Conservation (phyloP, 2,329 filamentous ascomycete species). For the Epicoccum nigrum region DNA sequence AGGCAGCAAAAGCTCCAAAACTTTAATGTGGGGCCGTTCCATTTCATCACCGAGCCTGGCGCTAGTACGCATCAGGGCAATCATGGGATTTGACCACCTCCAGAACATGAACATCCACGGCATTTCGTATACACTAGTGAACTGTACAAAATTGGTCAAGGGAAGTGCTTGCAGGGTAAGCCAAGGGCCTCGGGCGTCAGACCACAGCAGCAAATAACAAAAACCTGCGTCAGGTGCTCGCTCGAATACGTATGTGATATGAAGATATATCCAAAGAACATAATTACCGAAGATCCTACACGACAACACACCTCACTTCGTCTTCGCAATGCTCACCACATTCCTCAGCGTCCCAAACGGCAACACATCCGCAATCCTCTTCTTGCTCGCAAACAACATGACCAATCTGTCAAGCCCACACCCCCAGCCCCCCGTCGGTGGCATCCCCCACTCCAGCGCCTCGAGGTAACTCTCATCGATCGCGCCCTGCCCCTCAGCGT, state of each 20-base stretch:
- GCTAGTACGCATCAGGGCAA: not conserved
- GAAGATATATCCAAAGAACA: no score
- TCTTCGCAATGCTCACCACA: conserved; percentile 51
- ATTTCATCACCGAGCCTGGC: not conserved
- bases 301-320: conserved; percentile 23
- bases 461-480: conserved; percentile 84
- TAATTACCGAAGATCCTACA: no score
- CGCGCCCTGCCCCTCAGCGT: conserved; percentile 45
- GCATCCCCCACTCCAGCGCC: conserved; percentile 84
- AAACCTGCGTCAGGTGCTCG: no score
- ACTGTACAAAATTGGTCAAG: no score
- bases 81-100: no score
- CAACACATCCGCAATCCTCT: conserved; percentile 83
- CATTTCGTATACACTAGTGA: no score
- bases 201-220: no score
- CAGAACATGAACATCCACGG: no score
- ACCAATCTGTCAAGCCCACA: conserved; percentile 89
- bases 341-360: conserved; percentile 83
- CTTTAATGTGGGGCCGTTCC: conserved; percentile 18
- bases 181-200: no score
- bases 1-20: conserved; percentile 26
- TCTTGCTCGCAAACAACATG: conserved; percentile 84
- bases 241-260: no score
- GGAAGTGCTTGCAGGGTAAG: no score
- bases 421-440: conserved; percentile 97